Conservation (phyloP, 2,329 filamentous ascomycete genomes). For the Monilinia fructicola region DNA sequence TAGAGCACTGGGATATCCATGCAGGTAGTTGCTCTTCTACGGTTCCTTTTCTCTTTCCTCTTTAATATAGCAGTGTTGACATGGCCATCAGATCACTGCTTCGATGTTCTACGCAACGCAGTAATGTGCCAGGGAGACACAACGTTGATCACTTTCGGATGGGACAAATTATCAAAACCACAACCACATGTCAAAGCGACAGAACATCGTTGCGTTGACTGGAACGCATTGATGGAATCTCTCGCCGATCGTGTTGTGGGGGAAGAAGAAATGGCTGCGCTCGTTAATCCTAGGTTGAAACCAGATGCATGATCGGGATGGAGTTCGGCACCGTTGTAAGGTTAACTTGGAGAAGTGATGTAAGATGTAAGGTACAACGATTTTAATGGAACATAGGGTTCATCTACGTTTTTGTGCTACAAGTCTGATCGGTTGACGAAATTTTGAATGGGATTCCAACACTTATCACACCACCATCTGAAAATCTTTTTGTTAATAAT, state of each 20-base stretch:
- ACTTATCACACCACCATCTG: neutral
- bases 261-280: slow-evolving; percentile 15
- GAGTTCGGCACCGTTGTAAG: neutral
- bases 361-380: too few relatives aligned
- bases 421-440: neutral
- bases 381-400: neutral
- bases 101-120: slow-evolving; percentile 16
- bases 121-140: slow-evolving; percentile 20
- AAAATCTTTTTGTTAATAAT: too few relatives aligned
- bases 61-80: neutral
- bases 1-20: slow-evolving; percentile 18
- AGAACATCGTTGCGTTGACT: slow-evolving; percentile 14
- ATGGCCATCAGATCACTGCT: slow-evolving; percentile 5
- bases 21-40: neutral
- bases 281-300: slow-evolving; percentile 5
- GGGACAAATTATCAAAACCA: slow-evolving; percentile 10
- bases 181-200: slow-evolving; percentile 12
- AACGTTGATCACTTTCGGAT: slow-evolving; percentile 15
- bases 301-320: neutral
- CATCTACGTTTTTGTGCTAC: neutral
- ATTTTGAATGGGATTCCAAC: neutral
- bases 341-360: neutral
- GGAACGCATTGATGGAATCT: neutral
- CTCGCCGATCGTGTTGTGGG: slow-evolving; percentile 11
- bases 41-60: too few relatives aligned